These are phyloP conservation scores for Pseudognaphalium luteoalbum DNA, from an alignment of 129 eudicot genomes.

Conservation along the genomic window DNA sequence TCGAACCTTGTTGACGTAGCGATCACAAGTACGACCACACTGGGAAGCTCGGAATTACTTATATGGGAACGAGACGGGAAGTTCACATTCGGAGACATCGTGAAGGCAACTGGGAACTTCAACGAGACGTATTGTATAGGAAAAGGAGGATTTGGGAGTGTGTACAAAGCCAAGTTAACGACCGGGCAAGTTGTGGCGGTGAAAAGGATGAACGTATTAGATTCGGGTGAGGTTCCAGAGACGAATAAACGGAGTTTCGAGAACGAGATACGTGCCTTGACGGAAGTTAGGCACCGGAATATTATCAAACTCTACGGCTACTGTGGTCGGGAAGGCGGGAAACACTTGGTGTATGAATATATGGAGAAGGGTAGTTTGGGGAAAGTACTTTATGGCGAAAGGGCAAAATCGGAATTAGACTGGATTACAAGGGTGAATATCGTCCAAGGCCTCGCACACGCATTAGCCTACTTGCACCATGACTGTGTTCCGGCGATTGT, in stretches of 20 bases:
- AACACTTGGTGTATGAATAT: constrained; percentile 74
- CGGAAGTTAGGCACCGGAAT: constrained; percentile 80
- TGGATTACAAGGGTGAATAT: constrained; percentile 67
- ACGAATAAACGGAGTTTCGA: constrained; percentile 56
- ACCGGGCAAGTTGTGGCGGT: not conserved
- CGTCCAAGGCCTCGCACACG: constrained; percentile 79
- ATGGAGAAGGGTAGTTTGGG: constrained; percentile 81
- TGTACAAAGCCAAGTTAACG: constrained; percentile 1
- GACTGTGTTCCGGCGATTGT: constrained; percentile 81
- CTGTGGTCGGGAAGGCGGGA: constrained; percentile 52
- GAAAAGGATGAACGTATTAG: not conserved
- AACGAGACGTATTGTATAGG: constrained; percentile 1
- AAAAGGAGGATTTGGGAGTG: constrained; percentile 6
- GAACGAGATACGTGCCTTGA: constrained; percentile 71
- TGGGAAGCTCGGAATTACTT: not conserved
- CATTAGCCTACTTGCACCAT: constrained; percentile 85
- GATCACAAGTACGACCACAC: not conserved
- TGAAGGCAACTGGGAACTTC: not conserved
- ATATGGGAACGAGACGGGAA: constrained; percentile 2
- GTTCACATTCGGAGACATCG: not conserved
- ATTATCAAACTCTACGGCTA: constrained; percentile 73
- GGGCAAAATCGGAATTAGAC: constrained; percentile 45
- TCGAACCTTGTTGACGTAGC: constrained; percentile 37
- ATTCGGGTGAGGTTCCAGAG: constrained; percentile 44
- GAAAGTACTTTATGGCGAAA: constrained; percentile 42